Evolutionary conservation across 257 asterid genomes (phyloP).

Genomic region (Solanum paucissectum): DNA sequence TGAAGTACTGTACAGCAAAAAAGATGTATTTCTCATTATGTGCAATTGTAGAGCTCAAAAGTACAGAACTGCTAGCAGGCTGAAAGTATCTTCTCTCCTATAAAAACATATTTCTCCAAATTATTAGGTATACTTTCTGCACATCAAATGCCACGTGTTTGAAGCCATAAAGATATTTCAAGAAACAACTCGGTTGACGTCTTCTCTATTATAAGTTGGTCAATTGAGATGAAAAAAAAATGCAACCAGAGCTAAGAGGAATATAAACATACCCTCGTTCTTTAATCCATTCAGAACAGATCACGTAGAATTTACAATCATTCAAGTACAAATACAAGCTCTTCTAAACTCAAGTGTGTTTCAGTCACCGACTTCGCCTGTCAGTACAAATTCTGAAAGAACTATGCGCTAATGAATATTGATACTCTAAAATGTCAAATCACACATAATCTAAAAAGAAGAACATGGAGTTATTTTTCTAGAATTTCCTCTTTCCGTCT

Average conservation of each 20-base stretch:
- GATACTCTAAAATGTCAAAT: not conserved
- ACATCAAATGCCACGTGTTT: not conserved
- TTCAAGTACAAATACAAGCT: not conserved
- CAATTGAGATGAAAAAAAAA: not conserved
- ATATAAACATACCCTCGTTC: not conserved
- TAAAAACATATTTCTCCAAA: not conserved
- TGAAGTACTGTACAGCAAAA: not conserved
- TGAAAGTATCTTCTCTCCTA: not conserved
- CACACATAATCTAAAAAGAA: not conserved
- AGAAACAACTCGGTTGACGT: not conserved
- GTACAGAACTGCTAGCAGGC: not conserved
- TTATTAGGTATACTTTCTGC: not conserved
- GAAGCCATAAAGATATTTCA: not conserved
- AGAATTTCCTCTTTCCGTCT: not conserved
- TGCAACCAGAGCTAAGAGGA: not conserved
- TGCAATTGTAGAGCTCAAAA: not conserved
- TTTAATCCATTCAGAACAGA: not conserved
- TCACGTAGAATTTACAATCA: not conserved
- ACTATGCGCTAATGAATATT: not conserved
- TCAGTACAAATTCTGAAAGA: not conserved
- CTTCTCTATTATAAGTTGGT: not conserved
- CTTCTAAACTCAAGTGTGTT: not conserved
- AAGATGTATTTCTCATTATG: not conserved
- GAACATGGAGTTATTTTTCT: not conserved
- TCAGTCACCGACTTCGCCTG: not conserved